These are phyloP conservation scores for Cudoniella acicularis DNA, from an alignment of 495 filamentous ascomycete species.

Conservation along the genomic window DNA sequence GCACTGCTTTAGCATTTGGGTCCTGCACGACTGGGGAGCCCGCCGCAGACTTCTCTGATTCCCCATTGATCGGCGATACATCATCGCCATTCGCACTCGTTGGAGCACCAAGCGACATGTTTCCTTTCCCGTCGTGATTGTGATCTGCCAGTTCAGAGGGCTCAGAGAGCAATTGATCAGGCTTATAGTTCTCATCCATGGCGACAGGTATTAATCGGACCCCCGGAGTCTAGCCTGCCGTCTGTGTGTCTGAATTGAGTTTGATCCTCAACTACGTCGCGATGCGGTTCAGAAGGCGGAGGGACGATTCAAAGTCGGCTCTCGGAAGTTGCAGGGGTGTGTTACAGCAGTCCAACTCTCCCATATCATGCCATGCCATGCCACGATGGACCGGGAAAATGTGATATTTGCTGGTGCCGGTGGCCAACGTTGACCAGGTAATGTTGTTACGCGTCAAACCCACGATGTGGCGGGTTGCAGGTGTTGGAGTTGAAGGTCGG, in stretches of 20 bases:
- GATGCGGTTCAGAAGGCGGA: background rate
- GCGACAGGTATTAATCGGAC: background rate
- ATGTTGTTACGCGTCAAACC: background rate
- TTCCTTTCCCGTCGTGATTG: background rate
- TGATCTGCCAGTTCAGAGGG: background rate
- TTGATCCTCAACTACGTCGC: background rate
- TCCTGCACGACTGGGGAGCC: slow-evolving; percentile 5
- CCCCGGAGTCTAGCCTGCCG: background rate
- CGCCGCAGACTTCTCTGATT: background rate
- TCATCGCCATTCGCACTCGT: background rate
- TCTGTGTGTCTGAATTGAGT: background rate
- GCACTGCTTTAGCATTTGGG: slow-evolving; percentile 20
- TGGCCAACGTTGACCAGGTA: background rate
- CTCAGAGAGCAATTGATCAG: background rate
- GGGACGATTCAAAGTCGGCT: background rate
- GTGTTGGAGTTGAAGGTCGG: background rate
- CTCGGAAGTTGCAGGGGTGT: background rate
- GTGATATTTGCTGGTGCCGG: background rate
- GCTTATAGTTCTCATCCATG: background rate
- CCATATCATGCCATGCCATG: background rate
- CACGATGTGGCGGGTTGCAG: background rate
- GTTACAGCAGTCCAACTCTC: background rate
- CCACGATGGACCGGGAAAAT: background rate
- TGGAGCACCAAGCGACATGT: background rate
- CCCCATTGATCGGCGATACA: background rate